Base-by-base conservation (phyloP, 139 green algal species). In the Haematococcus sp. region DNA sequence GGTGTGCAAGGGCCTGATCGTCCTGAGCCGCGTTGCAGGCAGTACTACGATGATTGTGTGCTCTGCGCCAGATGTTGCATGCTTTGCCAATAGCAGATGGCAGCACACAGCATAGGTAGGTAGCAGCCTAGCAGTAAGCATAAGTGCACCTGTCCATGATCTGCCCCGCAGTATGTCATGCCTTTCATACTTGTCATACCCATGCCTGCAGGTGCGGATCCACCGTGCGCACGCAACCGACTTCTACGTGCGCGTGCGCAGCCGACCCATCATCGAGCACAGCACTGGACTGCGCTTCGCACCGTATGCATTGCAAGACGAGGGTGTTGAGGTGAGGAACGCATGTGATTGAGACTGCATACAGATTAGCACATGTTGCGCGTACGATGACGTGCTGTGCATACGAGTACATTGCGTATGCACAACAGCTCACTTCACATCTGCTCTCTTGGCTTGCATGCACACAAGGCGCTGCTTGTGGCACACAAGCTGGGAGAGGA, bases 201-300 rank as follows among this genome's bases (percentile, higher is more conserved):
- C 44, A 16, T 3, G 0, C 49, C 15, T 43, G 7, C 78, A 87
- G 84, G 81, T 92, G 27, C 79, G 91, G 13, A 89, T 95, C 58
- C 91, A 95, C 63, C 61, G 77, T 56, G 76, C 88, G 0, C n/a
- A 63, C 27, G 22, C 34, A 32, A 85, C 67, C 33, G 75, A 88
- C 54, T 79, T 96, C 33, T 92, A 93, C 83, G 66, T 95, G 35
- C 82, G 86, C 0, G 77, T 83, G 25, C 68, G 78, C 35, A 88
- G 75, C 76, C 79, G 86, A 30, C 91, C 91, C 59, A 93, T 96
- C 81, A 91, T 96, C 28, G 91, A 96, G 81, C 83, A 92, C 83
- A 88, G 75, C 19, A 76, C n/a, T 11, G 72, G 35, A 17, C 40
- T 94, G 34, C 75, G 84, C 4, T 91, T 96, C 77, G 86, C 87